Base-by-base conservation (phyloP, 2,329 filamentous ascomycete species). In the Colletotrichum spinosum region DNA sequence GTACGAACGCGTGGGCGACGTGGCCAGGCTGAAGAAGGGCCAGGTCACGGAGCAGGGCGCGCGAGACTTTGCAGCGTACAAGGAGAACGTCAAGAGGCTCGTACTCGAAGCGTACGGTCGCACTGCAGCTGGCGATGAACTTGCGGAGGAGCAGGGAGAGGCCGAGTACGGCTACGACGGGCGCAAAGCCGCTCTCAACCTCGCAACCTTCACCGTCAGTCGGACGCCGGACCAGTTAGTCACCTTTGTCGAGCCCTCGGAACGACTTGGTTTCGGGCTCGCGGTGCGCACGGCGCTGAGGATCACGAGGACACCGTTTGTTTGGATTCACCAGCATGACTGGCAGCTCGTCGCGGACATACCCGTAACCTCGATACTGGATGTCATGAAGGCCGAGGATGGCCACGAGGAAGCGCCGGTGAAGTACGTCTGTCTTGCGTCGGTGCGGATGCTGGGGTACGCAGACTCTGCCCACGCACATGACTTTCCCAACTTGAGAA, bases 261-360 rank as follows among this genome's bases (percentile, higher is more conserved):
- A 77, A 39, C 78, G 83, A 1, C 70, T 87, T 2, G 85, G 85
- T 0, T 87, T 87, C 52, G 85, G 84, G 0, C 75, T 87, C 1
- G 84, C 81, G 1, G 83, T 87, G 17, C 82, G 85, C 11, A 82
- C 83, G 0, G 85, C 84, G 0, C 71, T 87, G 50, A 76, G 84
- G 3, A 57, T 78, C 6, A 77, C 80, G 0, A 67, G 73, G 11
- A 87, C 85, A 2, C 81, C 83, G 0, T 85, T 85, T 50, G 83
- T 86, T 13, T 87, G 85, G 84, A 73, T 87, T 0, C 84, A 87
- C 67, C 85, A 87, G 72, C 85, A 87, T 69, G 85, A 87, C 72
- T 87, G 85, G 85, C 75, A 78, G 6, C 72, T 87, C 0, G 75
- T 80, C 13, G 72, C 78, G 2, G 73, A 80, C 51, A 76, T 87